Percentiles rank a stretch among this genome's conserved stretches.
Evolutionary conservation across 1,284 basidiomycete genomes (phyloP).

Genomic region (Sporisorium sorghi): DNA sequence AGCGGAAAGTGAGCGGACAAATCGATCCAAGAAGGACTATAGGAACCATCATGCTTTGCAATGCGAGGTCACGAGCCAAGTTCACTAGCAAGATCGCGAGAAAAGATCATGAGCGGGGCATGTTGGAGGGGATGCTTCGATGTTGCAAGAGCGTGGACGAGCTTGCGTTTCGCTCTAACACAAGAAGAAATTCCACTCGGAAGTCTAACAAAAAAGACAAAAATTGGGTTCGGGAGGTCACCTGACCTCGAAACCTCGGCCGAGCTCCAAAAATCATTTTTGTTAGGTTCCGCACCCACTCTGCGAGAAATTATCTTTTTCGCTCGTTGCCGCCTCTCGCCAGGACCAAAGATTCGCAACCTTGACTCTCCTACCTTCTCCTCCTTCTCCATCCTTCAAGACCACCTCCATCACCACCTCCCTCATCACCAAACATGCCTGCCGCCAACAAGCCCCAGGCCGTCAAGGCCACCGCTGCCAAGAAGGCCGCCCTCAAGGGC

Average conservation of each 20-base stretch:
- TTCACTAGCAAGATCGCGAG: background rate
- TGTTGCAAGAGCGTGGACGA: too few relatives aligned
- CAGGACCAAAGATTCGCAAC: background rate
- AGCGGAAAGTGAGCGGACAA: too few relatives aligned
- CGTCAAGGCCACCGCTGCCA: constrained; percentile 87
- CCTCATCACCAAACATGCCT: constrained; percentile 37
- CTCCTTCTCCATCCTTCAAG: constrained; percentile 11
- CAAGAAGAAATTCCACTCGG: background rate
- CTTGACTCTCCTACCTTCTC: background rate
- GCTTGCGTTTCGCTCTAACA: background rate
- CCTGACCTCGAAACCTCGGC: background rate
- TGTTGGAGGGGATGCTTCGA: too few relatives aligned
- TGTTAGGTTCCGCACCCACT: background rate
- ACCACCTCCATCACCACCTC: constrained; percentile 25
- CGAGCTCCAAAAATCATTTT: background rate
- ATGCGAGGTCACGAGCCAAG: constrained; percentile 5
- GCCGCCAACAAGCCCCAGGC: constrained; percentile 44
- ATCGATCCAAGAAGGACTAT: background rate
- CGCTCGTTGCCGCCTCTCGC: background rate
- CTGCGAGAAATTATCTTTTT: background rate
- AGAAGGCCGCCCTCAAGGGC: constrained; percentile 96
- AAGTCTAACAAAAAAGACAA: background rate
- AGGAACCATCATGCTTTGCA: background rate
- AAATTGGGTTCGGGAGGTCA: background rate
- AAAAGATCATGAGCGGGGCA: background rate